Evolutionary conservation across 2,329 filamentous ascomycete species (phyloP).

Genomic region (Cyphellophora europaea): DNA sequence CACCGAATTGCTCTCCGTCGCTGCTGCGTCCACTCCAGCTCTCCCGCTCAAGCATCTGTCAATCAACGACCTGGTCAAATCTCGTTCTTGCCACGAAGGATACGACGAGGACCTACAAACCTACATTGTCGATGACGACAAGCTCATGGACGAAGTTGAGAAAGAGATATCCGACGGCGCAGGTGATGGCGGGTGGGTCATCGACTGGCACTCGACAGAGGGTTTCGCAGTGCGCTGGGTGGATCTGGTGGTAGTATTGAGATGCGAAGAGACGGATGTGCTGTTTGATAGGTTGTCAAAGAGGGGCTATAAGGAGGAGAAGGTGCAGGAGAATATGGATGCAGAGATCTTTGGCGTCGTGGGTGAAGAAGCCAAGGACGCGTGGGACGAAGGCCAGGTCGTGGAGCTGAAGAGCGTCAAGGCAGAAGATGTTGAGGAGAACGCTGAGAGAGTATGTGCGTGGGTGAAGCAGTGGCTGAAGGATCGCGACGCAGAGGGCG

Average conservation of each 20-base stretch:
- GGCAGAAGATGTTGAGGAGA: slow-evolving; percentile 76
- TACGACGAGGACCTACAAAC: slow-evolving; percentile 78
- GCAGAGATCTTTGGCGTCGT: slow-evolving; percentile 96
- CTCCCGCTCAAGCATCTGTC: slow-evolving; percentile 74
- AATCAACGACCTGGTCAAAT: slow-evolving; percentile 87
- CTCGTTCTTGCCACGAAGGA: slow-evolving; percentile 75
- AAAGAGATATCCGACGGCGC: slow-evolving; percentile 51
- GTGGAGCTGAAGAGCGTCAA: slow-evolving; percentile 79
- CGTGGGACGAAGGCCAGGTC: slow-evolving; percentile 65
- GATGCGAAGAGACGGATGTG: slow-evolving; percentile 63
- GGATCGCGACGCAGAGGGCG: slow-evolving; percentile 23
- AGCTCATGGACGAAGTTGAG: slow-evolving; percentile 86
- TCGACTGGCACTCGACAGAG: slow-evolving; percentile 98
- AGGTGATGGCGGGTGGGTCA: slow-evolving; percentile 65
- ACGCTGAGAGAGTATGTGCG: slow-evolving; percentile 70
- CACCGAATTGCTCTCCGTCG: slow-evolving; percentile 49
- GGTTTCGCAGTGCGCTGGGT: slow-evolving; percentile 90
- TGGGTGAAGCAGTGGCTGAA: slow-evolving; percentile 82
- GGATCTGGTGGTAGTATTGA: slow-evolving; percentile 84
- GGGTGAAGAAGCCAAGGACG: slow-evolving; percentile 77
- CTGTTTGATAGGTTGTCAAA: slow-evolving; percentile 72
- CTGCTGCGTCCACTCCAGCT: slow-evolving; percentile 40
- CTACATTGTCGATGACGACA: slow-evolving; percentile 95
- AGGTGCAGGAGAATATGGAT: slow-evolving; percentile 93
- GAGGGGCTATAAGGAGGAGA: slow-evolving; percentile 72